Evolutionary conservation across 305 asterid genomes (phyloP).

Genomic region (Salvia sclarea): DNA sequence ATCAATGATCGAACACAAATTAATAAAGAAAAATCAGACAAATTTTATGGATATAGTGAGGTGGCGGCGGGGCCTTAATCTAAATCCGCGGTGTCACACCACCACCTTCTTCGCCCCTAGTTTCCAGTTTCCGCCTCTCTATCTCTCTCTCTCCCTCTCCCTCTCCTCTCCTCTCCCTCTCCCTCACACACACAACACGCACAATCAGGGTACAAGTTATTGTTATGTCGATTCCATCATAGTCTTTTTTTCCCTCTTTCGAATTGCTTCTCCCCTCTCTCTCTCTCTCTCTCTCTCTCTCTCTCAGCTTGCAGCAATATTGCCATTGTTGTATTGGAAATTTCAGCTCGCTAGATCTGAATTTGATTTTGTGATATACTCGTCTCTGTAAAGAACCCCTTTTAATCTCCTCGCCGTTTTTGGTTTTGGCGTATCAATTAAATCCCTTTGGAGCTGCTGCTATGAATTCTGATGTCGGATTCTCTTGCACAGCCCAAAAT

Average conservation of each 20-base stretch:
- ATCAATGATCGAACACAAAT: too few relatives aligned
- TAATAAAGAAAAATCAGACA: too few relatives aligned
- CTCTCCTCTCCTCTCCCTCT: constrained; percentile 7
- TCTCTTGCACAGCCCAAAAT: constrained; percentile 5
- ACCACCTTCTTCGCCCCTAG: constrained; percentile 57
- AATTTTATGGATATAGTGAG: constrained; percentile 31
- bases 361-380: background rate
- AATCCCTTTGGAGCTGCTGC: constrained; percentile 19
- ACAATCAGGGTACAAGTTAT: background rate
- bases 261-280: constrained; percentile 10
- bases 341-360: constrained; percentile 31
- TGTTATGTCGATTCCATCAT: background rate
- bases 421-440: background rate
- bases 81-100: constrained; percentile 39
- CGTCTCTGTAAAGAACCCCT: background rate
- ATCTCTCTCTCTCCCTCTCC: too few relatives aligned
- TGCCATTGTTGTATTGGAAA: background rate
- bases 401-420: background rate
- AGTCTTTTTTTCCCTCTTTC: constrained; percentile 5
- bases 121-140: constrained; percentile 24
- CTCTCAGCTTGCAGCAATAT: background rate
- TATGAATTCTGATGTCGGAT: constrained; percentile 28
- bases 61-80: constrained; percentile 41
- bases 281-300: constrained; percentile 2
- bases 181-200: background rate